Evolutionary conservation across 331 rosid genomes (phyloP).

Genomic region (Saraca asoca): DNA sequence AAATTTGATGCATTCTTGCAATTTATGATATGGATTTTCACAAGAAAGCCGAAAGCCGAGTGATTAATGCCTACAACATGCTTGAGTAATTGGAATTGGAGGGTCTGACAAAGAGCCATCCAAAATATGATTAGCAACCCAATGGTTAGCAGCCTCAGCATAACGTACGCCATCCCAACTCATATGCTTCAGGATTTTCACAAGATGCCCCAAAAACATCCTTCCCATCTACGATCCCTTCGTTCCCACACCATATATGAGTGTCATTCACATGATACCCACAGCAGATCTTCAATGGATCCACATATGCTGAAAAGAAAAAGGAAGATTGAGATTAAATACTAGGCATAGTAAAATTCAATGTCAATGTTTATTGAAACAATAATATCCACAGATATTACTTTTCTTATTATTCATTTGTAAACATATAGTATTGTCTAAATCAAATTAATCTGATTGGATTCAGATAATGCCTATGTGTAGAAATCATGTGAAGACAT

Average conservation of each 20-base stretch:
- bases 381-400: no score
- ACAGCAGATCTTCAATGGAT: conserved; percentile 79
- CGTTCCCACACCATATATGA: conserved; percentile 84
- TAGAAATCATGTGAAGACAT: no score
- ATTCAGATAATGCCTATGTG: no score
- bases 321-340: no score
- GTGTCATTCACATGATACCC: conserved; percentile 83
- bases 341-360: no score
- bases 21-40: background rate
- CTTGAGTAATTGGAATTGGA: conserved; percentile 58
- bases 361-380: no score
- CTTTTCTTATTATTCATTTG: no score
- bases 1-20: background rate
- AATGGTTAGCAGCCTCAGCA: conserved; percentile 81
- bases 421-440: no score
- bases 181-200: conserved; percentile 45
- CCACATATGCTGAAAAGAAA: conserved; percentile 61
- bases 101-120: conserved; percentile 69
- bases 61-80: conserved; percentile 50
- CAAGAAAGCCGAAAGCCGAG: background rate
- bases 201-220: conserved; percentile 71
- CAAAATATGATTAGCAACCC: conserved; percentile 71
- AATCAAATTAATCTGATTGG: no score
- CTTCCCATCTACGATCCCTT: conserved; percentile 56
- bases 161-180: conserved; percentile 95